Evolutionary conservation across 2,329 filamentous ascomycete species (phyloP), one percentile per base, ranked within the genome.

Genomic region (Albophoma yamanashiensis): DNA sequence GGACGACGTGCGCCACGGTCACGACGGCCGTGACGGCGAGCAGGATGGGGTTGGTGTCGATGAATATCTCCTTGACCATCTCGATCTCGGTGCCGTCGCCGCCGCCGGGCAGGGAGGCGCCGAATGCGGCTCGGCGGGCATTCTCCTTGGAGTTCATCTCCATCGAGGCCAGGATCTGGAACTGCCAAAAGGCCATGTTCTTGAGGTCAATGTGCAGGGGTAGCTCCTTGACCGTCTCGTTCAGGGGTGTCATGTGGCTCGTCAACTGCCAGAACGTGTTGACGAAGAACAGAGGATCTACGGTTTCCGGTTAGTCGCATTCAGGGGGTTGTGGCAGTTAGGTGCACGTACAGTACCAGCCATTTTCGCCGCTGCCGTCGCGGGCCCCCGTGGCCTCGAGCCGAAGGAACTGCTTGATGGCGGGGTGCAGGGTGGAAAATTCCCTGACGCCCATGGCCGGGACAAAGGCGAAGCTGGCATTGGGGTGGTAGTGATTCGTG

Each of bases 181-280:
- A 97, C 73, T 97, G 92, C 92, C 93, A 97, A 71, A 89, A 83
- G 55, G 84, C 82, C 68, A 95, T 77, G 73, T 94, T 94, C 74
- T 87, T 87, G 39, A 97, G 79, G 62, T 92, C 87, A 63, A 97
- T 88, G 63, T 91, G 89, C 63, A 97, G 78, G 3, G 92, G 91
- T 34, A 96, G 78, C 27, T 84, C 85, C 68, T 85, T 88, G 67
- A 96, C 89, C 0, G 94, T 97, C 20, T 91, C 88, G 72, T 99
- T 99, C 57, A 99, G 79, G 65, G 92, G 82, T 27, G 83, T 91
- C 93, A 97, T 97, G 67, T 97, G 91, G 64, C 82, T 87, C 71
- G 84, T 90, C 64, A 99, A 81, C 75, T 97, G 93, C 94, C 94
- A 99, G 76, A 99, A 99, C 4, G 89, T 95, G 76, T 99, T 99